Evolutionary conservation across 768 basidiomycete genomes (phyloP).

Genomic region (Suillus spraguei): DNA sequence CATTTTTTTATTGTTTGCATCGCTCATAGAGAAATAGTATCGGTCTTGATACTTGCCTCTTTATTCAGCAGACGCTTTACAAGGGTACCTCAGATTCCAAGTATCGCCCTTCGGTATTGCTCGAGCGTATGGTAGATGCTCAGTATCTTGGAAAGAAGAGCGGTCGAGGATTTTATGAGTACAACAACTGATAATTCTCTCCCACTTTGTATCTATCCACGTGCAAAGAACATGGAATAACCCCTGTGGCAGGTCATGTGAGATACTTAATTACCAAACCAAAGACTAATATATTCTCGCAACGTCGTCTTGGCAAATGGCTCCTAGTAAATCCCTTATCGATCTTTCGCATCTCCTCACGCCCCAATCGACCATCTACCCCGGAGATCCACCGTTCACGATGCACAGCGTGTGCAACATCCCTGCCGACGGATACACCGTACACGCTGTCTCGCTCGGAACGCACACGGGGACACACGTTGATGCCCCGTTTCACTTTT

Average conservation of each 20-base stretch:
- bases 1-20: not conserved
- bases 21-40: slow-evolving; percentile 56
- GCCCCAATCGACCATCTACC: slow-evolving; percentile 28
- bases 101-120: slow-evolving; percentile 87
- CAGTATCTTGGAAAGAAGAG: slow-evolving; percentile 92
- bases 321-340: slow-evolving; percentile 16
- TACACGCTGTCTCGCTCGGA: slow-evolving; percentile 49
- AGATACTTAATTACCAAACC: not conserved
- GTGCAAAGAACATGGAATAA: not conserved
- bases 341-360: slow-evolving; percentile 31
- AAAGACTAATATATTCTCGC: not conserved
- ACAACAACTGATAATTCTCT: slow-evolving; percentile 34
- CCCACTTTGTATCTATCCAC: slow-evolving; percentile 5
- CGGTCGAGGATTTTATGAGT: slow-evolving; percentile 95
- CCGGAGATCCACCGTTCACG: slow-evolving; percentile 29
- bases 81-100: slow-evolving; percentile 91
- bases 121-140: slow-evolving; percentile 96
- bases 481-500: slow-evolving; percentile 78
- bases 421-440: slow-evolving; percentile 23
- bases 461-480: slow-evolving; percentile 82
- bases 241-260: slow-evolving; percentile 4
- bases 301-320: slow-evolving; percentile 18
- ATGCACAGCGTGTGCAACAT: slow-evolving; percentile 23
- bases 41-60: slow-evolving; percentile 95
- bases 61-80: slow-evolving; percentile 89